Evolutionary conservation across 1,284 basidiomycete genomes (phyloP).

Genomic region (Sporisorium exsertum): DNA sequence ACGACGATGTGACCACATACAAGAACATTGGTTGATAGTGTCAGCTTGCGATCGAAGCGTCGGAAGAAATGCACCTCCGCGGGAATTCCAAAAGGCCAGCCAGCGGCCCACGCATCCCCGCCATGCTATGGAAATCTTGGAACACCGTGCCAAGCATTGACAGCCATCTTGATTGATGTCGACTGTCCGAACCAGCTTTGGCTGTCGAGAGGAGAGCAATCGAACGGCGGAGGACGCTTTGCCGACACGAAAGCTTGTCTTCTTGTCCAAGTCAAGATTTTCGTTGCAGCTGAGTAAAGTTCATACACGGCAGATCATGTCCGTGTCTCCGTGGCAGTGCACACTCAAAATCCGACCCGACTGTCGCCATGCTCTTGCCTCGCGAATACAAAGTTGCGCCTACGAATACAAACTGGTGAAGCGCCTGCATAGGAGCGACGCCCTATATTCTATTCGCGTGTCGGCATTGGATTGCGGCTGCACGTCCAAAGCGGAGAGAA

Average conservation of each 20-base stretch:
- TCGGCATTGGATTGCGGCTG: neutral
- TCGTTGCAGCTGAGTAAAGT: slow-evolving; percentile 9
- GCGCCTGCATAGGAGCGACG: no score
- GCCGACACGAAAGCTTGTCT: no score
- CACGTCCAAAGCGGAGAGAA: neutral
- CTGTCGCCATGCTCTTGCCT: neutral
- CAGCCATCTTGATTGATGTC: neutral
- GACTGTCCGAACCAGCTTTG: no score
- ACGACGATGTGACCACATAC: no score
- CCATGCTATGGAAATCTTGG: no score
- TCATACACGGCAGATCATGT: neutral
- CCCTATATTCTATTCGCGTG: neutral
- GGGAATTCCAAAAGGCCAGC: neutral
- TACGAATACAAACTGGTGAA: neutral
- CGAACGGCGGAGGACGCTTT: no score
- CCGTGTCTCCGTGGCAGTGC: slow-evolving; percentile 7
- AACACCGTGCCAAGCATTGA: neutral
- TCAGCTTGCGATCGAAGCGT: neutral
- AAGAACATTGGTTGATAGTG: neutral
- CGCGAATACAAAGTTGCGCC: neutral
- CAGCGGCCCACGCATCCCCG: no score
- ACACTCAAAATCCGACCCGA: neutral
- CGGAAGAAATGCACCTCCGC: slow-evolving; percentile 2
- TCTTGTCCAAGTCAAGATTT: neutral
- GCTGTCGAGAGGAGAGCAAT: no score